A percentile compares a stretch with the other conserved stretches of the same genome.
Conservation (phyloP, 306 rosid genomes). For the Pachyrhizus erosus region DNA sequence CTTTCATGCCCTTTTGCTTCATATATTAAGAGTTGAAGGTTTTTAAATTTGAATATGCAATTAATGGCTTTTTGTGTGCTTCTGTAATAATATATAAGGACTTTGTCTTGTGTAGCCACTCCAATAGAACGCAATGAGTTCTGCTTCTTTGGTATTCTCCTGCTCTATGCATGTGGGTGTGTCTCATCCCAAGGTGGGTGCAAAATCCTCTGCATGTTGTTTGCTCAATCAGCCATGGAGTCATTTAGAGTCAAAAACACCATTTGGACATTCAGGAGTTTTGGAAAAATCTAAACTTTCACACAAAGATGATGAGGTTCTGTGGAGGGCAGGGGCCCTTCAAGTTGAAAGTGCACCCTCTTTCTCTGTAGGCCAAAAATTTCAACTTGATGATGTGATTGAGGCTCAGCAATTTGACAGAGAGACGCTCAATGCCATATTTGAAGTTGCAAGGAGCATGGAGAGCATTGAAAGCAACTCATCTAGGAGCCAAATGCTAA, state of each 20-base stretch:
- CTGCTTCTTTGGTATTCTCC: constrained; percentile 61
- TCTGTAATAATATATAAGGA: neutral
- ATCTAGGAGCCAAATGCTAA: constrained; percentile 76
- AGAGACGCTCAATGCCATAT: constrained; percentile 68
- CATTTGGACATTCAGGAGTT: constrained; percentile 34
- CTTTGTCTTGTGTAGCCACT: constrained; percentile 14
- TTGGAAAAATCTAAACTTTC: constrained; percentile 37
- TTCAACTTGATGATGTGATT: constrained; percentile 82
- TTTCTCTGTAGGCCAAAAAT: constrained; percentile 60
- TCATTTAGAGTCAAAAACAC: constrained; percentile 16
- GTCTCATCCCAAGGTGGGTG: constrained; percentile 39
- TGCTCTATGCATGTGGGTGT: constrained; percentile 54
- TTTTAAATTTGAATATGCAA: neutral
- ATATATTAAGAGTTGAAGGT: neutral
- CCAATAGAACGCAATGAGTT: constrained; percentile 55
- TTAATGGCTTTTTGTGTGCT: constrained; percentile 12
- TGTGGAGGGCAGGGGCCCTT: constrained; percentile 47
- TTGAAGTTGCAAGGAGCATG: constrained; percentile 83
- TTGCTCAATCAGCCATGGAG: constrained; percentile 34
- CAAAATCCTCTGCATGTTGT: constrained; percentile 38
- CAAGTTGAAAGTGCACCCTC: constrained; percentile 55
- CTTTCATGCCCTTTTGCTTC: neutral
- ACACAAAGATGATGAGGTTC: constrained; percentile 29
- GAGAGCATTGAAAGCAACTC: constrained; percentile 74
- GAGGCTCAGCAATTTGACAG: constrained; percentile 89